Percentiles rank a stretch among this genome's conserved stretches.
These are phyloP conservation scores for Paxillus rubicundulus DNA, from an alignment of 768 basidiomycete genomes.

Conservation along the genomic window DNA sequence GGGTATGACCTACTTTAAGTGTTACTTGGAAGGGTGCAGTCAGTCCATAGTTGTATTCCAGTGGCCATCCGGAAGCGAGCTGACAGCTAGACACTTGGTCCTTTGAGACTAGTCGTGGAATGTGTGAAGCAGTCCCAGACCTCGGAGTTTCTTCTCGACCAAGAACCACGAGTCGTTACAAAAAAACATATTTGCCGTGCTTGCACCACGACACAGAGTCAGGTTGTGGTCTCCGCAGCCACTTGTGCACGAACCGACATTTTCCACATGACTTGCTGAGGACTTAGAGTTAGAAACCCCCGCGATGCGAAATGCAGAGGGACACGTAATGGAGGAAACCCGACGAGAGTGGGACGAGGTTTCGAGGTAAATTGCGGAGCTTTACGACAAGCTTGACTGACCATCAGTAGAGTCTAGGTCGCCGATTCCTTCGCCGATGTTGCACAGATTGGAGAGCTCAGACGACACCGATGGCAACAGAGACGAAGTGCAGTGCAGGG, in stretches of 20 bases:
- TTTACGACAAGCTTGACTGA: neutral
- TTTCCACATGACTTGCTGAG: neutral
- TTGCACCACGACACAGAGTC: neutral
- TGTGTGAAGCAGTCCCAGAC: neutral
- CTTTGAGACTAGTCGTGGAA: neutral
- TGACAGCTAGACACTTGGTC: neutral
- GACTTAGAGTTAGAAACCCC: neutral
- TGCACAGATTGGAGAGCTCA: too few relatives aligned
- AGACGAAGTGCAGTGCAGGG: too few relatives aligned
- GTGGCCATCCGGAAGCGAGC: neutral
- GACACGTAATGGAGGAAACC: neutral
- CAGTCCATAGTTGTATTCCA: neutral
- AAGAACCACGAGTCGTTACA: neutral
- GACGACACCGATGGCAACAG: too few relatives aligned
- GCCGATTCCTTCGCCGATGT: too few relatives aligned
- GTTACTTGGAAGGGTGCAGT: neutral
- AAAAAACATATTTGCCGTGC: neutral
- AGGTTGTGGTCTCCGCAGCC: too few relatives aligned
- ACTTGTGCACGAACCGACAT: too few relatives aligned
- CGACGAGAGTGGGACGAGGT: neutral
- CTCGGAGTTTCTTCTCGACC: too few relatives aligned
- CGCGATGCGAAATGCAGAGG: neutral
- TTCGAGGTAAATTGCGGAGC: neutral
- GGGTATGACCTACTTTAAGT: neutral
- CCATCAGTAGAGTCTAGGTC: too few relatives aligned